Percentiles rank a stretch among this genome's conserved stretches.
Conservation (phyloP, 1,284 basidiomycete genomes). For the Schizophyllum commune region DNA sequence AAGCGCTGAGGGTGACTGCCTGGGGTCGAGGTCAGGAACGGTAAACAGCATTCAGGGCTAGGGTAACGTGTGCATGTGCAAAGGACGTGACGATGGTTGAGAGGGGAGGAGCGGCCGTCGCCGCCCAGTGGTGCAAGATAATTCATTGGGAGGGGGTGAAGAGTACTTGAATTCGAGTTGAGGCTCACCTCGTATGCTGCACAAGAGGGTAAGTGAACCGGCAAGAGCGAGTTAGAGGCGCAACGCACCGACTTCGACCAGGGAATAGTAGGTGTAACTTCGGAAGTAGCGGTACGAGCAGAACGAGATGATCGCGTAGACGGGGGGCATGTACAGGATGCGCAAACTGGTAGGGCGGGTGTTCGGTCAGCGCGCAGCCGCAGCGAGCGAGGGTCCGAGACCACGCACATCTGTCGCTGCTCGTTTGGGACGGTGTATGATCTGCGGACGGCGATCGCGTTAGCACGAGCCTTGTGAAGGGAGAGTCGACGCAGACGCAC, state of each 20-base stretch:
- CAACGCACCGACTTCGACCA: slow-evolving; percentile 60
- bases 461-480: not conserved
- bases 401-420: slow-evolving; percentile 67
- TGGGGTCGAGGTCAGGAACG: slow-evolving; percentile 21
- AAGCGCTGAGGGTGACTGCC: slow-evolving; percentile 74
- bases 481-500: slow-evolving; percentile 29
- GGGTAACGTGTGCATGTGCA: too few relatives aligned
- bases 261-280: slow-evolving; percentile 74
- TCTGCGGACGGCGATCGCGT: slow-evolving; percentile 31
- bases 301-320: slow-evolving; percentile 84
- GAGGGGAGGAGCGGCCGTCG: too few relatives aligned
- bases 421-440: slow-evolving; percentile 61
- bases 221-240: not conserved
- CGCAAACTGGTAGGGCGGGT: slow-evolving; percentile 44
- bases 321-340: slow-evolving; percentile 72
- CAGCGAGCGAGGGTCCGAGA: not conserved
- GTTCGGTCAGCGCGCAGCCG: slow-evolving; percentile 2
- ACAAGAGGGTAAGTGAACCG: slow-evolving; percentile 1
- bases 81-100: not conserved
- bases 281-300: slow-evolving; percentile 83
- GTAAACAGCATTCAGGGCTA: slow-evolving; percentile 23
- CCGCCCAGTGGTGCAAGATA: too few relatives aligned
- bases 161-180: slow-evolving; percentile 1
- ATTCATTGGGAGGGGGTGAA: too few relatives aligned
- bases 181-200: slow-evolving; percentile 40